Evolutionary conservation across 768 basidiomycete species (phyloP), one percentile per base, ranked within the genome.

Genomic region (Psilocybe azurescens): DNA sequence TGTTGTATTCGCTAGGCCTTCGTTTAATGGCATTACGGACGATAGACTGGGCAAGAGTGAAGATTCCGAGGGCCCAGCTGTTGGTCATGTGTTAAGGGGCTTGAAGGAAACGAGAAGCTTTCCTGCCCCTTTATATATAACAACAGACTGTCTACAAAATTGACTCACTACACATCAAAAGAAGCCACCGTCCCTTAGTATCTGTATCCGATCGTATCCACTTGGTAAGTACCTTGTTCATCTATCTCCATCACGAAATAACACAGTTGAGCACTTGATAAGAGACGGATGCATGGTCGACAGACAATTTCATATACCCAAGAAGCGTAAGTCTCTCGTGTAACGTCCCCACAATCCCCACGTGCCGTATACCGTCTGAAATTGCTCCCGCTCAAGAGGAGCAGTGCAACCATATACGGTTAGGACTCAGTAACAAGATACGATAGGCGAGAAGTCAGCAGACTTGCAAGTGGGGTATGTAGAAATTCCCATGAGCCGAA

Each of bases 261-360:
- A 10, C 16, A 18, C n/a, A 48, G n/a, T 4, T 49, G 52, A 52
- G 62, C 62, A 56, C 57, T 53, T 59, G 62, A 63, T 63, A 58
- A 62, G 50, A 53, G 57, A n/a, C n/a, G n/a, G n/a, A n/a, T n/a
- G n/a, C n/a, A n/a, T n/a, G n/a, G 46, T 63, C 52, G 52, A 57
- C 50, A 54, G 61, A 48, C 16, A 29, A 18, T 9, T 11, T 47
- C 16, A 18, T 3, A 20, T 14, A 28, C 55, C 38, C 46, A 9
- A 52, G 30, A 51, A 16, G 41, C 24, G 39, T 10, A 48, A 32
- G 39, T 41, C 38, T 46, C 50, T 51, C 56, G 28, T 62, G 49
- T 30, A 13, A 44, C 41, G 18, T 29, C 29, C 56, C 11, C 38
- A 30, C 30, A 33, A 57, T 57, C 56, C 30, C 47, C 47, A 18